Base-by-base conservation (phyloP, 129 eudicot species). In the Saposhnikovia divaricata region DNA sequence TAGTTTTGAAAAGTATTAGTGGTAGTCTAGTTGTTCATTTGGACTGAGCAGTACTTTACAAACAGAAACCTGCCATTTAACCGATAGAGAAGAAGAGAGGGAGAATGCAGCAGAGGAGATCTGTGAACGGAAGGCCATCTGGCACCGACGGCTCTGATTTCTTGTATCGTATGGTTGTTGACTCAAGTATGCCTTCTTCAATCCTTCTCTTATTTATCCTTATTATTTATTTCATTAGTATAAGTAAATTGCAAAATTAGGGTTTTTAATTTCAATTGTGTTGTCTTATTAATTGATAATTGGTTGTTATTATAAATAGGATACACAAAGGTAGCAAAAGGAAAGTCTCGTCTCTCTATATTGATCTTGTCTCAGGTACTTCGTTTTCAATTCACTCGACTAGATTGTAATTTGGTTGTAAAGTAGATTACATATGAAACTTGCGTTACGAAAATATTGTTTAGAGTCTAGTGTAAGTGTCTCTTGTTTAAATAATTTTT, bases 131-230 rank as follows among this genome's bases (percentile, higher is more conserved):
- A 39, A 87, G 98, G 81, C 98, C 98, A 65, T 78, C 90, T 14
- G 98, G 98, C 79, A 94, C 98, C 16, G 98, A 94, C 72, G 98
- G 98, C 68, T 94, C 97, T 28, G 98, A 94, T 87, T 94, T 89
- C 83, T 91, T 97, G 21, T 94, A 85, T 81, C 85, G 97, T 78
- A 94, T 94, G 97, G 93, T 94, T 77, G 96, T 94, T 37, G 98
- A 94, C 65, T 86, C 89, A 75, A 83, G 92, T 91, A 87, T 27
- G 84, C 18, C 50, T 73, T 9, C 51, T 43, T 69, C 63, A 40
- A 15, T 46, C 74, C 34, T 82, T 28, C 15, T 43, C 47, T 80
- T 10, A 11, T 15, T 44, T 5, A 28, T 69, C 21, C 21, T 51
- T 48, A 1, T 19, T 69, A 12, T 68, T 2, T 27, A 9, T 37